phyloP scores from a whole-genome alignment of 1,284 basidiomycete genomes.

The Pterulicium gracile region DNA sequence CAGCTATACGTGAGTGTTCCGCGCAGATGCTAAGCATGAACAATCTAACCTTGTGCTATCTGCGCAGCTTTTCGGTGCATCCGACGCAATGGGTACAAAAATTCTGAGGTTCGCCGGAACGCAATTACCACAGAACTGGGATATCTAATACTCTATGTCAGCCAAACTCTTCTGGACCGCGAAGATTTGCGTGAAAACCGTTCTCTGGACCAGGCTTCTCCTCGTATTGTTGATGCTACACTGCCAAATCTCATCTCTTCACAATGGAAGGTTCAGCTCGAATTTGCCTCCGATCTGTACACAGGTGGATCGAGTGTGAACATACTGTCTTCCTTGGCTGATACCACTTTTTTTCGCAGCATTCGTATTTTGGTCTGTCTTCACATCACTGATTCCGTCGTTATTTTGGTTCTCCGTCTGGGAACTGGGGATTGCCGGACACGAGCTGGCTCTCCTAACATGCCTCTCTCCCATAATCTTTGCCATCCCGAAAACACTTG shows the following conservation, averaged over 20 bases:
- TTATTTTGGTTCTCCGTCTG: slow-evolving; percentile 92
- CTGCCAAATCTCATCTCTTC: no score
- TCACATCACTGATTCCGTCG: slow-evolving; percentile 74
- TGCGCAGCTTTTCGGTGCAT: no score
- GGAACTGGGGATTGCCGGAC: slow-evolving; percentile 75
- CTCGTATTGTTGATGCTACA: no score
- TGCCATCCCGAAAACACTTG: slow-evolving; percentile 29
- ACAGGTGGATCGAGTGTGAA: slow-evolving; percentile 29
- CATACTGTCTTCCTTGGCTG: slow-evolving; percentile 4
- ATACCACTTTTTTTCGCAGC: slow-evolving; percentile 30
- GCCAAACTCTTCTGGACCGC: no score
- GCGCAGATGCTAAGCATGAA: no score
- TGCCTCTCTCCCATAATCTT: slow-evolving; percentile 62
- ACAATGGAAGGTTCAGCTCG: neutral
- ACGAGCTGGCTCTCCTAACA: slow-evolving; percentile 60
- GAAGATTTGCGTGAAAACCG: no score
- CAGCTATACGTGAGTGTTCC: neutral
- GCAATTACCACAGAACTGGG: no score
- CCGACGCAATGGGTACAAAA: no score
- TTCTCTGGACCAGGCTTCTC: no score
- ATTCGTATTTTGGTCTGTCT: slow-evolving; percentile 81
- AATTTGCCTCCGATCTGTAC: slow-evolving; percentile 36
- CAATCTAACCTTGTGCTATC: no score
- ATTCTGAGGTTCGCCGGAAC: no score
- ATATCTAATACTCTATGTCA: no score